Percentiles rank a stretch among this genome's conserved stretches.
These are phyloP conservation scores for Rhodotorula sp. DNA, from an alignment of 1,284 basidiomycete genomes.

Conservation along the genomic window DNA sequence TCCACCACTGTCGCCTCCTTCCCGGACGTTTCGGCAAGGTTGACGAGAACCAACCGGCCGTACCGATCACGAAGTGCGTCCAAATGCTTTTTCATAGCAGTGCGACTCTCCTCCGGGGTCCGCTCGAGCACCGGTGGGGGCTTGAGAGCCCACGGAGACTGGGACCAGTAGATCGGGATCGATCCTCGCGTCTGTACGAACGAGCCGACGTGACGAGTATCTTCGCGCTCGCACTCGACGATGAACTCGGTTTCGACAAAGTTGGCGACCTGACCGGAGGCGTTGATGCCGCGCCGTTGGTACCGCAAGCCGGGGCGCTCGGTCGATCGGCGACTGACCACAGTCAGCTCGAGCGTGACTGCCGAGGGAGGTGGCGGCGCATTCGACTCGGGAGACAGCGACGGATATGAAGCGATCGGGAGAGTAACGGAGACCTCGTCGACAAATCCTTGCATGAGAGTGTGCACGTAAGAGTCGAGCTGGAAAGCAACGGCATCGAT, in stretches of 20 bases:
- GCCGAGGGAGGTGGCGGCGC: constrained; percentile 20
- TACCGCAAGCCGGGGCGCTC: constrained; percentile 58
- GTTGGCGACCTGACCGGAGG: constrained; percentile 57
- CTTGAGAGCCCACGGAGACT: constrained; percentile 64
- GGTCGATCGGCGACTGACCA: constrained; percentile 55
- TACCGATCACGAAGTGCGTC: constrained; percentile 65
- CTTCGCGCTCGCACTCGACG: constrained; percentile 60
- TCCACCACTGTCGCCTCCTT: constrained; percentile 78
- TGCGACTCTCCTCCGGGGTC: constrained; percentile 68
- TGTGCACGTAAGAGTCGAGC: constrained; percentile 76
- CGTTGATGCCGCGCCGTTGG: constrained; percentile 57
- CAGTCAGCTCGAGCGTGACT: constrained; percentile 51
- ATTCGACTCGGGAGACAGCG: constrained; percentile 2
- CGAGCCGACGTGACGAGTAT: constrained; percentile 71
- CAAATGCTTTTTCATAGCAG: constrained; percentile 73
- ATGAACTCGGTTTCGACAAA: constrained; percentile 62
- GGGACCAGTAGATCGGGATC: constrained; percentile 56
- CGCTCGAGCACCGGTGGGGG: constrained; percentile 80
- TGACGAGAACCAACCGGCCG: constrained; percentile 77
- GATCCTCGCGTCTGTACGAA: constrained; percentile 87
- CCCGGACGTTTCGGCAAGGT: constrained; percentile 85
- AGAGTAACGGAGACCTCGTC: constrained; percentile 67
- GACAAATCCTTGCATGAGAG: constrained; percentile 85
- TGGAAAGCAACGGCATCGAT: constrained; percentile 12
- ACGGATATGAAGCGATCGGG: constrained; percentile 49